Evolutionary conservation across 106 monocot species (phyloP), one percentile per base, ranked within the genome.

Genomic region (Iris macrosiphon): DNA sequence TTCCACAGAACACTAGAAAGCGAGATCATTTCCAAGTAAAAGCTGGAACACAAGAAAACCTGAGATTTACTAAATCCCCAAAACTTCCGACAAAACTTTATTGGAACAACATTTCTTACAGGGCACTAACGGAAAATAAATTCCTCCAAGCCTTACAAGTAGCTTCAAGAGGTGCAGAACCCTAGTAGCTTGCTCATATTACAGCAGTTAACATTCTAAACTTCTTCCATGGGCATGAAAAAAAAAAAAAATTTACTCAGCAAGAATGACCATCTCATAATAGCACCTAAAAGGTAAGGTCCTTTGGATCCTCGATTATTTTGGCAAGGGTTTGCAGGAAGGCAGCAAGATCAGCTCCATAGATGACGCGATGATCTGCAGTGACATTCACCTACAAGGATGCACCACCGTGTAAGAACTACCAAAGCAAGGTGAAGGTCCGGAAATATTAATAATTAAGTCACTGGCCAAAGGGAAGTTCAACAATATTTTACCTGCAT

Each of bases 311-410:
- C 61, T 90, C 84, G 10, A 84, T 90, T 35, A 84, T 81, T 46
- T 80, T 67, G 14, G 89, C 44, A 4, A 90, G 72, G 13, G 84
- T 84, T 71, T 84, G 84, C 62, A 90, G 45, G 72, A 90, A 90
- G 14, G 77, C 70, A 31, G 89, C 89, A 38, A 90, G 74, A 72
- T 90, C 89, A 53, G 84, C 84, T 23, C 89, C 89, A 56, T 84
- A 90, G 28, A 90, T 90, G 22, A 84, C 59, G 7, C 89, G 77
- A 52, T 90, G 89, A 50, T 84, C 89, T 4, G 89, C 89, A 48
- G 89, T 90, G 19, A 86, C 85, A 77, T 92, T 86, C 45, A 92
- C 86, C 92, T 92, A 64, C 42, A 75, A 26, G 30, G 11, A 46
- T 62, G 8, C 19, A 65, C 4, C n/a, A 1, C 40, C 18, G 5